Evolutionary conservation across 352 stramenopile genomes (phyloP), one percentile per base, ranked within the genome.

Genomic region (Globisporangium polare): DNA sequence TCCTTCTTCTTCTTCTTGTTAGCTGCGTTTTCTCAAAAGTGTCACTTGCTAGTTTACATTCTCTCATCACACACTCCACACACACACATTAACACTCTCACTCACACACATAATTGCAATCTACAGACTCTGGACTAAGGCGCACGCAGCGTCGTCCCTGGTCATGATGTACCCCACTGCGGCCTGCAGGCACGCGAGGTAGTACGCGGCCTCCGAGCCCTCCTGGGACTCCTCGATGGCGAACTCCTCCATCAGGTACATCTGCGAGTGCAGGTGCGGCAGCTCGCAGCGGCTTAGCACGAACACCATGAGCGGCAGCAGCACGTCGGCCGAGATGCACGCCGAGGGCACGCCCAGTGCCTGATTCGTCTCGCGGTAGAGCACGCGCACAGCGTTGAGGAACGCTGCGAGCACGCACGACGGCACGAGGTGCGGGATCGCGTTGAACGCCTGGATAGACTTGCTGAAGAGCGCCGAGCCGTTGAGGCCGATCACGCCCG

Each of bases 141-240:
- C 62, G 26, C 71, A 35, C 20, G 17, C 45, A 8, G n/a, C 42
- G n/a, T 26, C 5, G 24, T 65, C 42, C 50, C 63, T 62, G 0
- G 62, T 78, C 73, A 86, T 89, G 59, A 92, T 88, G 78, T 92
- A 92, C 52, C 81, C 75, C 67, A 92, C 82, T 37, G 85, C 83
- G 22, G 85, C 79, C 58, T 94, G 81, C 27, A 92, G 67, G 20
- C 84, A 90, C 42, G 85, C 85, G 49, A 94, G 52, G 64, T 94
- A 94, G 64, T 94, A 94, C 41, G 83, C 83, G 12, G 85, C 78
- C 68, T 94, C 85, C 2, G 81, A 90, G 24, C 85, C 85, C 37
- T 88, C 78, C 60, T 86, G 68, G 27, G 74, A 79, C 55, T 75
- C 71, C 33, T 91, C 77, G 52, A 94, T 86, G 5, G 78, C 80